Percentiles rank a stretch among this genome's conserved stretches.
Conservation (phyloP, 2,329 filamentous ascomycete genomes). For the Cladosporium sp. region DNA sequence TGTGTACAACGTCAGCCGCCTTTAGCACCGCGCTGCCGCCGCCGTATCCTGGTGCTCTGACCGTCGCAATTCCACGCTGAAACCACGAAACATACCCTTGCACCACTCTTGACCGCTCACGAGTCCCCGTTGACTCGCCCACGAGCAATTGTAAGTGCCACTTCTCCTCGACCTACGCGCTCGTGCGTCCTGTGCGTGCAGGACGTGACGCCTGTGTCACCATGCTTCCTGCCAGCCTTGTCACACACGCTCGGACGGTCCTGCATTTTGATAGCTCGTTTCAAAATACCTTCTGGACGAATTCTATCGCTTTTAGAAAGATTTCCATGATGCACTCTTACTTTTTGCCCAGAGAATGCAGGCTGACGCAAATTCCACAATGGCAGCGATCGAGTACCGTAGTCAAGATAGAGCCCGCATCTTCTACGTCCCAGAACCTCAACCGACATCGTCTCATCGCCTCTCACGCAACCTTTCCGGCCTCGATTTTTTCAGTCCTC, state of each 20-base stretch:
- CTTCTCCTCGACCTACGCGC: constrained; percentile 7
- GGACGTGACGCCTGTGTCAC: constrained; percentile 8
- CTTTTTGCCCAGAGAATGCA: background rate
- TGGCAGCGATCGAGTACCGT: constrained; percentile 11
- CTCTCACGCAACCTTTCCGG: constrained; percentile 2
- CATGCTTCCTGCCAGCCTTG: constrained; percentile 9
- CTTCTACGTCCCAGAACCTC: background rate
- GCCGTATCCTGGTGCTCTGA: constrained; percentile 5
- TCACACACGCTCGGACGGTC: constrained; percentile 8
- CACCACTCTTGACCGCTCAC: background rate
- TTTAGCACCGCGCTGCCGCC: background rate
- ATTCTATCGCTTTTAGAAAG: background rate
- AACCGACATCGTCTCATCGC: background rate
- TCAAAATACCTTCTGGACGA: background rate
- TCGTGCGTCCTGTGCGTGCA: constrained; percentile 13
- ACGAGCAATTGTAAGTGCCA: constrained; percentile 11
- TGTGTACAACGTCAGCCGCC: constrained; percentile 2
- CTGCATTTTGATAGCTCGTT: constrained; percentile 5
- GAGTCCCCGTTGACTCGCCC: background rate
- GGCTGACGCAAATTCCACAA: constrained; percentile 2
- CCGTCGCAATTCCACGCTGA: constrained; percentile 10
- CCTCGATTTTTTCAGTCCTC: constrained; percentile 28
- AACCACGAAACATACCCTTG: constrained; percentile 3
- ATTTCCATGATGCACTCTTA: background rate
- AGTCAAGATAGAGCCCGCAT: constrained; percentile 5